Evolutionary conservation across 1,139 yeast genomes (phyloP), one percentile per base, ranked within the genome.

Genomic region (Debaryomyces robertsiae): DNA sequence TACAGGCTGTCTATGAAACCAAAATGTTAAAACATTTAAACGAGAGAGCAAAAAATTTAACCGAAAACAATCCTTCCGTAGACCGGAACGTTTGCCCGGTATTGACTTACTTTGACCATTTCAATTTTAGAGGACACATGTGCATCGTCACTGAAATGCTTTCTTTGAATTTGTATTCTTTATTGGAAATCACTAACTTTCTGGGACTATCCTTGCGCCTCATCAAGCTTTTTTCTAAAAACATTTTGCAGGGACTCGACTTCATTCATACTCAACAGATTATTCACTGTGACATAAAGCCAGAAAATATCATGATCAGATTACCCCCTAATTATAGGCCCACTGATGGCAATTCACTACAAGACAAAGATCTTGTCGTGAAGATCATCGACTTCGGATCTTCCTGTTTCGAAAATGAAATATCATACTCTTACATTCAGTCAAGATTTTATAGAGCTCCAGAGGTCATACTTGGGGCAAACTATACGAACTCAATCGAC

Each of bases 261-360:
- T 81, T 72, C 50, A 68, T 89, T 28, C 90, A 84, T 49, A 52
- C 65, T 0, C 61, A 70, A 36, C 67, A 72, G 14, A 75, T 88
- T 10, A 80, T 88, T 25, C 96, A 88, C 56, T 88, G 95, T 53
- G 96, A 88, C 59, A 66, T 85, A 39, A 85, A 85, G 53, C 88
- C 87, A 0, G 88, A 82, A 50, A 82, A 82, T 53, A 63, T 82
- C 30, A 79, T 82, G 85, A 57, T 82, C 4, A 60, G 54, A 38
- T 48, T 72, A 6, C 73, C 73, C 2, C 55, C 65, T 11, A 13
- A 6, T 6, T 32, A 15, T 11, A 13, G 30, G 14, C 30, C 28
- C 13, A 9, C n/a, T 3, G 43, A 52, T 16, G 46, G 44, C 4
- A 31, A 45, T 3, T 46, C 53, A 0, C 23, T 44, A 9, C 38